Conservation (phyloP, 2,329 filamentous ascomycete genomes). For the Byssothecium circinans region DNA sequence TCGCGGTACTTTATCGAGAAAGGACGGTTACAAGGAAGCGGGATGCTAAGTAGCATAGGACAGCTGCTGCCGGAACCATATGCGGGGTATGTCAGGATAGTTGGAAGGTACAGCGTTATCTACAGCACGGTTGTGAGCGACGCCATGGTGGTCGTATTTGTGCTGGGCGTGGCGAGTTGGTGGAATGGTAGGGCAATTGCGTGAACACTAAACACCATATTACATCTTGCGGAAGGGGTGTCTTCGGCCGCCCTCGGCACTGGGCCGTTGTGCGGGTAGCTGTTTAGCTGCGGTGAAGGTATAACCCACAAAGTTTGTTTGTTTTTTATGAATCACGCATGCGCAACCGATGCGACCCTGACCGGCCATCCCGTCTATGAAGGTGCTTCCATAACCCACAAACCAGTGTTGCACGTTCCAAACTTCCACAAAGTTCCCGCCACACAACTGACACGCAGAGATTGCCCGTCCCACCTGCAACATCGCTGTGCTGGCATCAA, state of each 20-base stretch:
- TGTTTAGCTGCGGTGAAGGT: background rate
- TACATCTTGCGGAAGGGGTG: too few species aligned
- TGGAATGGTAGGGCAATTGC: constrained; percentile 45
- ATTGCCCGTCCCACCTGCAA: too few species aligned
- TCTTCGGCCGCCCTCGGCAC: too few species aligned
- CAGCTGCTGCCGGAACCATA: constrained; percentile 68
- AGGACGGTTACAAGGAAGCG: constrained; percentile 58
- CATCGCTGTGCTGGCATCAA: too few species aligned
- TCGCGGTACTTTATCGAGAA: constrained; percentile 71
- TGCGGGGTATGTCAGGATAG: constrained; percentile 62
- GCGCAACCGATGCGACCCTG: background rate
- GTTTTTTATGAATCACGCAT: background rate
- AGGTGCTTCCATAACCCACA: too few species aligned
- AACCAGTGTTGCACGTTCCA: too few species aligned
- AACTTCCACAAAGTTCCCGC: too few species aligned
- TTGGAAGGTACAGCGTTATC: constrained; percentile 69
- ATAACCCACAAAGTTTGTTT: too few species aligned
- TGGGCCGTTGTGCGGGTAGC: background rate
- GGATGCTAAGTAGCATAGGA: constrained; percentile 64
- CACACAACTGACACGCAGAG: too few species aligned
- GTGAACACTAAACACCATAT: constrained; percentile 17
- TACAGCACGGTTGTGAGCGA: constrained; percentile 72
- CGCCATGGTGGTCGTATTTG: constrained; percentile 75
- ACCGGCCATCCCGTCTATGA: background rate
- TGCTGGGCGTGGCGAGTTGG: constrained; percentile 63